These are phyloP conservation scores for Ceratocystis diversiconidia DNA, from an alignment of 2,329 filamentous ascomycete genomes.

Conservation along the genomic window DNA sequence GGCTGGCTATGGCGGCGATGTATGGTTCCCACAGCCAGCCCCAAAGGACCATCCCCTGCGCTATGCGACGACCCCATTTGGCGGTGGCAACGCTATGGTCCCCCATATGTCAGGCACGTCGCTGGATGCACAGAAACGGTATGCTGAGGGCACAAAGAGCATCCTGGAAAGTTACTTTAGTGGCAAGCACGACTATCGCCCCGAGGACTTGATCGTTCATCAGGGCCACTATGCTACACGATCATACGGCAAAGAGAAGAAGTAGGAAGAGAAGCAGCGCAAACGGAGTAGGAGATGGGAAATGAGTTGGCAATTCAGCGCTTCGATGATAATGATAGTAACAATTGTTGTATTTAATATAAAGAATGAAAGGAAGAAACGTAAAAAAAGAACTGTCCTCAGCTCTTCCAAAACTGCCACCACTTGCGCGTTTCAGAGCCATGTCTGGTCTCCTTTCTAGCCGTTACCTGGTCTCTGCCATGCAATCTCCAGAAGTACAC, in stretches of 20 bases:
- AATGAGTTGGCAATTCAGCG: background rate
- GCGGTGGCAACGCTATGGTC: slow-evolving; percentile 96
- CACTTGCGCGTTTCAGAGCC: slow-evolving; percentile 27
- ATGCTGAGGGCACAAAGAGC: slow-evolving; percentile 72
- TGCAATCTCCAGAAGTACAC: slow-evolving; percentile 81
- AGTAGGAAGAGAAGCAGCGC: slow-evolving; percentile 25
- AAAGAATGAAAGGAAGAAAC: background rate
- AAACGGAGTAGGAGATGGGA: slow-evolving; percentile 25
- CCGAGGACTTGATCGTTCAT: slow-evolving; percentile 82
- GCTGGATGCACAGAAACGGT: slow-evolving; percentile 92
- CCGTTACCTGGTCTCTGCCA: slow-evolving; percentile 39
- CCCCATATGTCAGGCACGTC: slow-evolving; percentile 98
- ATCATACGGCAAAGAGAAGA: slow-evolving; percentile 58
- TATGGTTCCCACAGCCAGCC: slow-evolving; percentile 97
- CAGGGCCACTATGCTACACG: slow-evolving; percentile 88
- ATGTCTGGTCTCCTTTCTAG: slow-evolving; percentile 29
- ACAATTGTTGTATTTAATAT: background rate
- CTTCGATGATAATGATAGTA: background rate
- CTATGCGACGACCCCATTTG: slow-evolving; percentile 85
- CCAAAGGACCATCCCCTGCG: slow-evolving; percentile 86
- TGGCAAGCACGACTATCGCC: slow-evolving; percentile 74
- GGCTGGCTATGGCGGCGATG: slow-evolving; percentile 74
- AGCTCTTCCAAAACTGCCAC: slow-evolving; percentile 48
- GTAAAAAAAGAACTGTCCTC: background rate
- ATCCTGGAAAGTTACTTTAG: slow-evolving; percentile 87